A percentile compares a stretch with the other conserved stretches of the same genome.
These are phyloP conservation scores for Phytophthora ramorum DNA, from an alignment of 352 stramenopile genomes.

Conservation along the genomic window DNA sequence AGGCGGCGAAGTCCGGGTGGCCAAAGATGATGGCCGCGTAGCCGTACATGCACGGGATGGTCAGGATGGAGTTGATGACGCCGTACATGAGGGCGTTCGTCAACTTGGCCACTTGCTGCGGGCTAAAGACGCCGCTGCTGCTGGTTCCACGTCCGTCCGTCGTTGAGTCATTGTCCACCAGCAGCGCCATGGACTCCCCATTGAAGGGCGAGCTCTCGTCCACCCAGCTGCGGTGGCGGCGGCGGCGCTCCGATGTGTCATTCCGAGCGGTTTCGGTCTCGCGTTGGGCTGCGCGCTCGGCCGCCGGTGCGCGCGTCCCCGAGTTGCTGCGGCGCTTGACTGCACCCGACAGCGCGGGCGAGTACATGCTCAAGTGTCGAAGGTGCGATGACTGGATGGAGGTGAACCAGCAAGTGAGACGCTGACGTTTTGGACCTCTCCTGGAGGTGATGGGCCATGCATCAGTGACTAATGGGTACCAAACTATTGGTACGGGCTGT, in stretches of 20 bases:
- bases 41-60: constrained; percentile 94
- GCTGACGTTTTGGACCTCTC: constrained; percentile 9
- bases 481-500: neutral
- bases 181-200: constrained; percentile 41
- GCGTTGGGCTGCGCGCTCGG: constrained; percentile 27
- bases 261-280: constrained; percentile 18
- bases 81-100: constrained; percentile 86
- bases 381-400: neutral
- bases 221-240: constrained; percentile 49
- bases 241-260: constrained; percentile 17
- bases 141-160: neutral
- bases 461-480: neutral
- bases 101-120: constrained; percentile 40
- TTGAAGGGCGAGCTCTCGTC: constrained; percentile 31
- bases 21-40: constrained; percentile 97
- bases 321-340: constrained; percentile 51
- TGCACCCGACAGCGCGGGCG: constrained; percentile 67
- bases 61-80: constrained; percentile 95
- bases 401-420: constrained; percentile 10
- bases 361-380: constrained; percentile 46
- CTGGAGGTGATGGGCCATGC: neutral
- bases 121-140: neutral
- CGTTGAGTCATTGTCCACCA: constrained; percentile 25
- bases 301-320: constrained; percentile 30
- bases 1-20: constrained; percentile 89